These are phyloP conservation scores for Canavalia ensiformis DNA, from an alignment of 306 rosid genomes.

Conservation along the genomic window DNA sequence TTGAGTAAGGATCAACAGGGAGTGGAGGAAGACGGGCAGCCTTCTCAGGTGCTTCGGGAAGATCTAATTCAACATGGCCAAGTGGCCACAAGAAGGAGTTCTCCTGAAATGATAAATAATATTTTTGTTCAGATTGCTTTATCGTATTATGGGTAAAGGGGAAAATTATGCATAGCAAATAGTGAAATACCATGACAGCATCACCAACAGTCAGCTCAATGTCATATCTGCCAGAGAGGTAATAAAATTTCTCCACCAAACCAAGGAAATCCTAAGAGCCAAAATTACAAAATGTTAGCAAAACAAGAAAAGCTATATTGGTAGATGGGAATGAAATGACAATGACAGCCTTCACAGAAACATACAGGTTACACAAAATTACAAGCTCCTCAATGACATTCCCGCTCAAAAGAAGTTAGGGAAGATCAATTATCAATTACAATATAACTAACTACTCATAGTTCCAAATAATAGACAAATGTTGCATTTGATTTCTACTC, in stretches of 20 bases:
- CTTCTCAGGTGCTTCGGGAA: conserved; percentile 96
- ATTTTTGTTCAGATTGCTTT: conserved; percentile 41
- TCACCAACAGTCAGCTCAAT: conserved; percentile 93
- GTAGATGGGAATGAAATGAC: background rate
- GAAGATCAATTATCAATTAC: background rate
- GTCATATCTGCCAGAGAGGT: conserved; percentile 90
- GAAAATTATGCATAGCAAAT: background rate
- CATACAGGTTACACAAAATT: background rate
- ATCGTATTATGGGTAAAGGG: background rate
- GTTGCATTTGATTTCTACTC: no score
- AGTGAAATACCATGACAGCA: conserved; percentile 83
- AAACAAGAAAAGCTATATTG: conserved; percentile 5
- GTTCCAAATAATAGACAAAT: background rate
- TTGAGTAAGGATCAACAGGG: conserved; percentile 76
- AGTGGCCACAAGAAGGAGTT: conserved; percentile 82
- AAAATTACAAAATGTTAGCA: conserved; percentile 28
- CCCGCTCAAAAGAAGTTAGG: conserved; percentile 7
- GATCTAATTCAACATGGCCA: conserved; percentile 88
- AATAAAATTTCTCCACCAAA: conserved; percentile 90
- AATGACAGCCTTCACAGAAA: background rate
- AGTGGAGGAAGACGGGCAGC: conserved; percentile 82
- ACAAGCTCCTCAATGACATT: background rate
- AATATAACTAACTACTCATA: background rate
- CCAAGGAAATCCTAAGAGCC: conserved; percentile 52
- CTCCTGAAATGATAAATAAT: conserved; percentile 68